Conservation (phyloP, 2,329 filamentous ascomycete species). For the Aspergillus candidus region DNA sequence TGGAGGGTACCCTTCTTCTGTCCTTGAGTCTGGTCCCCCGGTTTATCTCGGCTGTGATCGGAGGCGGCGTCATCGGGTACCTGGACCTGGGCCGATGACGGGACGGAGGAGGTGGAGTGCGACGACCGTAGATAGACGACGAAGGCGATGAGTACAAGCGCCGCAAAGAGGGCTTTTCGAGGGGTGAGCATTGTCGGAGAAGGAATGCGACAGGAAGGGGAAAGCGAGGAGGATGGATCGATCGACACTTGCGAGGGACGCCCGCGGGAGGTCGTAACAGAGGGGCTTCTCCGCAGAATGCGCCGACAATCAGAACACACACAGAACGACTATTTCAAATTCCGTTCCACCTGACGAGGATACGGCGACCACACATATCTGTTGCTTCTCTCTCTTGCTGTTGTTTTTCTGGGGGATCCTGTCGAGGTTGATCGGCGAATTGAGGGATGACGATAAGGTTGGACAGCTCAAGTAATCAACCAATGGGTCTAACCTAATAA, state of each 20-base stretch:
- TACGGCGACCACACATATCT: constrained; percentile 9
- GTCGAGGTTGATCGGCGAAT: not conserved
- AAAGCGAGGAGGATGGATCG: constrained; percentile 7
- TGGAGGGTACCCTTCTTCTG: constrained; percentile 14
- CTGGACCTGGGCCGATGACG: constrained; percentile 20
- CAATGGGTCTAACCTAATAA: too few species aligned
- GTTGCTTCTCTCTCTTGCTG: not conserved
- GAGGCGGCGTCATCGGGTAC: constrained; percentile 20
- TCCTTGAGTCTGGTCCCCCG: constrained; percentile 6
- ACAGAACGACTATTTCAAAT: not conserved
- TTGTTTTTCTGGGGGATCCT: too few species aligned
- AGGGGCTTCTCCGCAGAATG: constrained; percentile 10
- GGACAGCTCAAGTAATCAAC: too few species aligned
- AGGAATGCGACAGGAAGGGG: constrained; percentile 7
- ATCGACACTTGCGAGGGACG: constrained; percentile 3
- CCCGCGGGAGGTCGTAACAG: not conserved
- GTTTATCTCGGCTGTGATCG: constrained; percentile 13
- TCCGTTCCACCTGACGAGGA: constrained; percentile 7
- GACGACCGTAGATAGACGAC: constrained; percentile 64
- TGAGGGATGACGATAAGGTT: too few species aligned
- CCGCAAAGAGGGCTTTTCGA: constrained; percentile 66
- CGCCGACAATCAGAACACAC: constrained; percentile 5
- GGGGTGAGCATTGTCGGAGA: constrained; percentile 63
- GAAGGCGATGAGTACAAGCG: constrained; percentile 61
- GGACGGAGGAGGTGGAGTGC: constrained; percentile 48